Evolutionary conservation across 441 rosid species (phyloP).

Genomic region (Isatis lusitanica): DNA sequence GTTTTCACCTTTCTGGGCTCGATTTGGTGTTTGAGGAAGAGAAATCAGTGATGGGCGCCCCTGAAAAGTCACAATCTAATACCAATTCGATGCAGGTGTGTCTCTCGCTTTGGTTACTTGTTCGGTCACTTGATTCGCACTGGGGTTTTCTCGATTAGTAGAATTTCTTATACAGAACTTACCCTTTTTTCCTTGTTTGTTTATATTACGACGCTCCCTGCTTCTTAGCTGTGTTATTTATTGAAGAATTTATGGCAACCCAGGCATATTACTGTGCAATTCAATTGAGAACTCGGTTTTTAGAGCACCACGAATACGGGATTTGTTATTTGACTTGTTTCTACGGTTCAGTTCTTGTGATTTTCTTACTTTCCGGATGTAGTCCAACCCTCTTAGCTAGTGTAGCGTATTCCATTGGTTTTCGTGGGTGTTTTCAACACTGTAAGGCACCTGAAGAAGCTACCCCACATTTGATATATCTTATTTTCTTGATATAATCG

Average conservation of each 20-base stretch:
- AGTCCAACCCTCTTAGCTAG: neutral
- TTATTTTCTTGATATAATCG: neutral
- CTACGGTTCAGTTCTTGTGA: neutral
- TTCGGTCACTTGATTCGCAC: constrained; percentile 22
- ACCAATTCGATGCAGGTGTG: constrained; percentile 91
- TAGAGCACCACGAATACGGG: neutral
- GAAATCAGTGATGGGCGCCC: constrained; percentile 71
- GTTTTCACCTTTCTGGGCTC: constrained; percentile 27
- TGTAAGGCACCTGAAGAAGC: neutral
- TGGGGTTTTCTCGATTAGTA: constrained; percentile 23
- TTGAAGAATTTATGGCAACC: constrained; percentile 10
- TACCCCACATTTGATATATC: neutral
- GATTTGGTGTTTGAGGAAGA: constrained; percentile 38
- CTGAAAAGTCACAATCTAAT: constrained; percentile 73
- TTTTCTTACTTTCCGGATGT: neutral
- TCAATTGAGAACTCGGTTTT: neutral
- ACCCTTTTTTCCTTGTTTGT: constrained; percentile 11
- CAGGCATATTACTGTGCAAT: neutral
- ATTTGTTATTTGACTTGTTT: constrained; percentile 12
- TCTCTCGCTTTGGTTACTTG: constrained; percentile 2
- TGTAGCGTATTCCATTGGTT: neutral
- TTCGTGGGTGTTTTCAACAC: neutral
- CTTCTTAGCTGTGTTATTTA: neutral
- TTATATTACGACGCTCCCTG: neutral
- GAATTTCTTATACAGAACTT: constrained; percentile 18